Percentiles rank a stretch among this genome's conserved stretches.
phyloP scores from a whole-genome alignment of 495 filamentous ascomycete genomes.

The Echria macrotheca region DNA sequence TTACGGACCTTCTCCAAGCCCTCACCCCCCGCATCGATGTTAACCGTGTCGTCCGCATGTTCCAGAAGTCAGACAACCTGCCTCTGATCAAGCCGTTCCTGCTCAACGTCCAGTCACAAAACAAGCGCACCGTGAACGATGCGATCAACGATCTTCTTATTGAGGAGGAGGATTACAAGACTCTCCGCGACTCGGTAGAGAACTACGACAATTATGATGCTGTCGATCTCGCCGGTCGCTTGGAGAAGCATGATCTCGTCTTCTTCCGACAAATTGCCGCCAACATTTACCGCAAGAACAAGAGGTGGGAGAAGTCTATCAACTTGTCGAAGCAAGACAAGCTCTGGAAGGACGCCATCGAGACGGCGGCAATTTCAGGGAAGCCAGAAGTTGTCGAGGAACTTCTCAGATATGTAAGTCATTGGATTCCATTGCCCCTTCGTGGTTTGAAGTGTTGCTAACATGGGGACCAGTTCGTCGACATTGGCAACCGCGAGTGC shows the following conservation, averaged over 20 bases:
- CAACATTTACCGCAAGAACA: slow-evolving; percentile 99
- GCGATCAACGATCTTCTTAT: slow-evolving; percentile 98
- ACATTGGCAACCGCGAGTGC: slow-evolving; percentile 97
- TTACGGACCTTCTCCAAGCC: slow-evolving; percentile 91
- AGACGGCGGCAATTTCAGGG: slow-evolving; percentile 92
- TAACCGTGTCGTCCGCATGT: slow-evolving; percentile 96
- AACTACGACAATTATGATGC: slow-evolving; percentile 99
- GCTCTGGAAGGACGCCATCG: slow-evolving; percentile 98
- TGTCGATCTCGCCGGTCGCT: slow-evolving; percentile 85
- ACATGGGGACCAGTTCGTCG: slow-evolving; percentile 72
- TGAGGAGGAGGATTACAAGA: slow-evolving; percentile 99
- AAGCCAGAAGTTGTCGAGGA: slow-evolving; percentile 93
- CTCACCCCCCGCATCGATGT: slow-evolving; percentile 93
- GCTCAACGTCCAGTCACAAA: slow-evolving; percentile 91
- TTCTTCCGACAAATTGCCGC: slow-evolving; percentile 99
- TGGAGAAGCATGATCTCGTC: slow-evolving; percentile 94
- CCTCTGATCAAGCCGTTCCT: slow-evolving; percentile 99
- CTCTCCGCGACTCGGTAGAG: slow-evolving; percentile 92
- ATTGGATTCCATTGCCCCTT: neutral
- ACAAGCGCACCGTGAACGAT: slow-evolving; percentile 96
- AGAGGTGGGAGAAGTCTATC: slow-evolving; percentile 99
- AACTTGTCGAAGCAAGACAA: slow-evolving; percentile 97
- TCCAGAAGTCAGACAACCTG: slow-evolving; percentile 96
- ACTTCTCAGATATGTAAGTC: slow-evolving; percentile 89
- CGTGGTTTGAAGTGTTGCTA: slow-evolving; percentile 22